Evolutionary conservation across 2,329 filamentous ascomycete species (phyloP).

Genomic region (Diaporthe humulicola): DNA sequence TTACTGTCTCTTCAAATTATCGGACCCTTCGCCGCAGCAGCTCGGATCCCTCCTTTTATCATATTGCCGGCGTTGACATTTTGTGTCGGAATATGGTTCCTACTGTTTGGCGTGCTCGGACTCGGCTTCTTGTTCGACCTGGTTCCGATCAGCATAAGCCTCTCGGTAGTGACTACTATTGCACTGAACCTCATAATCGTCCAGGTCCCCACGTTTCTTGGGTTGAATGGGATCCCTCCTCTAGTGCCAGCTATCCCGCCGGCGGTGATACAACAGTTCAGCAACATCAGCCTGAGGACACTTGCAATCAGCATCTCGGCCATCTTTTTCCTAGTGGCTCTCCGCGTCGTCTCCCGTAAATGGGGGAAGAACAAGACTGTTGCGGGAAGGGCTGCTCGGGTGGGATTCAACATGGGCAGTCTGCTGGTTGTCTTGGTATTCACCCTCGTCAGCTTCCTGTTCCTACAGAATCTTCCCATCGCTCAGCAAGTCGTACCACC

Average conservation of each 20-base stretch:
- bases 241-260: background rate
- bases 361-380: constrained; percentile 19
- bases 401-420: background rate
- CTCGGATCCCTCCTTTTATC: constrained; percentile 8
- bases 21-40: constrained; percentile 9
- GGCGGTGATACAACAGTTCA: background rate
- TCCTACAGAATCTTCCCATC: constrained; percentile 16
- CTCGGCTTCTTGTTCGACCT: constrained; percentile 33
- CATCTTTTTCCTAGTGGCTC: background rate
- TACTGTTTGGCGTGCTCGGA: constrained; percentile 29
- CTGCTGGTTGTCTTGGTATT: constrained; percentile 22
- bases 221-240: constrained; percentile 9
- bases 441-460: constrained; percentile 22
- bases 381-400: background rate
- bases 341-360: background rate
- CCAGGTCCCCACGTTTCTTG: constrained; percentile 21
- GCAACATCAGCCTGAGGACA: constrained; percentile 12
- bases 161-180: background rate
- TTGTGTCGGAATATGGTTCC: constrained; percentile 32
- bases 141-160: background rate
- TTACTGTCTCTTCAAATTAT: constrained; percentile 26
- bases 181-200: constrained; percentile 12
- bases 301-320: constrained; percentile 6
- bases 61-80: constrained; percentile 30
- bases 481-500: constrained; percentile 15